These are phyloP conservation scores for Trifolium subterraneum DNA, from an alignment of 306 rosid species.

Conservation along the genomic window DNA sequence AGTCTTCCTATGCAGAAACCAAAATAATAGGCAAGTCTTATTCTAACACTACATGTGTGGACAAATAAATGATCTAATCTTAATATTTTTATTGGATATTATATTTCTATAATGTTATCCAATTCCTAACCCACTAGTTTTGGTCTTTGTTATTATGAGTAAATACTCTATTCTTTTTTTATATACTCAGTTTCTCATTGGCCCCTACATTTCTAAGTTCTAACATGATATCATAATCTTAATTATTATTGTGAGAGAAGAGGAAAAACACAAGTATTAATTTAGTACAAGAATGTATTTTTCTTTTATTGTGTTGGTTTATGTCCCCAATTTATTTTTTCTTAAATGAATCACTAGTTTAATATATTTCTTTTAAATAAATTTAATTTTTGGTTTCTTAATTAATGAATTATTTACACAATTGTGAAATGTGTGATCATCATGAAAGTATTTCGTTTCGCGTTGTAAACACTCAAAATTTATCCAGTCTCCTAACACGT, in stretches of 20 bases:
- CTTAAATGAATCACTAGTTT: no score
- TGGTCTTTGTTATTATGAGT: conserved; percentile 21
- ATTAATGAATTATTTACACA: neutral
- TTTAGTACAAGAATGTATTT: neutral
- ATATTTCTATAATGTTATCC: conserved; percentile 45
- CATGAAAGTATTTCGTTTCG: neutral
- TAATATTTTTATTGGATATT: neutral
- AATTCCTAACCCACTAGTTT: conserved; percentile 29
- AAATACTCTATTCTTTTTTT: conserved; percentile 3
- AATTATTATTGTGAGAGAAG: neutral
- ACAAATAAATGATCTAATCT: conserved; percentile 38
- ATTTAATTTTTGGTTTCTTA: neutral
- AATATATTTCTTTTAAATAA: no score
- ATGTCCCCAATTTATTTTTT: neutral
- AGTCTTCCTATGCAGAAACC: conserved; percentile 34
- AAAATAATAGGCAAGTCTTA: conserved; percentile 40
- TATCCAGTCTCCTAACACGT: no score
- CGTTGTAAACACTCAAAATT: neutral
- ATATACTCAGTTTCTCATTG: conserved; percentile 36
- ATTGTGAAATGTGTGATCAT: neutral
- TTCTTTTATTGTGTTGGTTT: no score
- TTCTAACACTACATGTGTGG: conserved; percentile 35
- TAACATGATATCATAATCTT: conserved; percentile 18
- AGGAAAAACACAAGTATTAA: conserved; percentile 1
- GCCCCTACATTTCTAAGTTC: neutral